Conservation (phyloP, 2,329 filamentous ascomycete genomes). For the Sporothrix luriei region DNA sequence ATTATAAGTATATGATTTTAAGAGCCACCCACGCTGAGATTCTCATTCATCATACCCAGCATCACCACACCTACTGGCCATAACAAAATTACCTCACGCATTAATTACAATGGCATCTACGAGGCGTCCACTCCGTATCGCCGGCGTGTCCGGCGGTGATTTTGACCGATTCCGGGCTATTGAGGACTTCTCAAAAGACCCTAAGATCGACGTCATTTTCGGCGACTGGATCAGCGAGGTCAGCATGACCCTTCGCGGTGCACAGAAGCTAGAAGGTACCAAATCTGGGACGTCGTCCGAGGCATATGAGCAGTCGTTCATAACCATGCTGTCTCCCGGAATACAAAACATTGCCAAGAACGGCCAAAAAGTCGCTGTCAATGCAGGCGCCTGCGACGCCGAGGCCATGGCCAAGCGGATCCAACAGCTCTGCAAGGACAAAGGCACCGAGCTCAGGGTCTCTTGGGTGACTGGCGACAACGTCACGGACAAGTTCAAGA, state of each 20-base stretch:
- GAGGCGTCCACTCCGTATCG: conserved; percentile 10
- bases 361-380: conserved; percentile 21
- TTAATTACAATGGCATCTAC: neutral
- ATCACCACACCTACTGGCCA: neutral
- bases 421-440: conserved; percentile 20
- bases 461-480: conserved; percentile 20
- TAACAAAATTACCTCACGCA: neutral
- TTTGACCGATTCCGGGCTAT: conserved; percentile 23
- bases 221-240: conserved; percentile 24
- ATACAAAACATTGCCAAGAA: conserved; percentile 16
- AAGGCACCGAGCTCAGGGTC: conserved; percentile 1
- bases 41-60: neutral
- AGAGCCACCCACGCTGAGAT: too few relatives aligned
- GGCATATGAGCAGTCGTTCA: conserved; percentile 21
- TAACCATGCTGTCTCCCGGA: conserved; percentile 1
- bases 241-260: conserved; percentile 10
- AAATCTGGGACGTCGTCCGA: neutral
- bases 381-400: conserved; percentile 12
- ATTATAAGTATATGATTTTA: too few relatives aligned
- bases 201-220: conserved; percentile 19
- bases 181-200: conserved; percentile 23
- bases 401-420: conserved; percentile 17
- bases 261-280: conserved; percentile 13
- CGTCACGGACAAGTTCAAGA: conserved; percentile 18
- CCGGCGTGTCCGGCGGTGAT: conserved; percentile 13